phyloP scores from a whole-genome alignment of 1,139 yeast genomes.

The Candida albicans region DNA sequence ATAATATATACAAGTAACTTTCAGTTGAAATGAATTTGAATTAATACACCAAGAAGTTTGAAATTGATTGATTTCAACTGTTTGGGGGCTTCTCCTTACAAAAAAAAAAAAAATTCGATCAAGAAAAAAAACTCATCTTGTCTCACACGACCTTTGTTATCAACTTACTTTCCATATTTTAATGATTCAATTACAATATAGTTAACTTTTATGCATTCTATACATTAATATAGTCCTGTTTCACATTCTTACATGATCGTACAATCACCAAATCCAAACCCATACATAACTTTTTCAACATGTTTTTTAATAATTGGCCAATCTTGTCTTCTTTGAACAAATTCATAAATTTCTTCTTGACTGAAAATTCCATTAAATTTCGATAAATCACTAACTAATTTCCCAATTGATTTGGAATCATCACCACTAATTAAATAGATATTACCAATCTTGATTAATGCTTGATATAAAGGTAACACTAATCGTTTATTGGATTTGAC shows the following conservation, averaged over 20 bases:
- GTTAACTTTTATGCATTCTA: neutral
- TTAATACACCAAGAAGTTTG: too few relatives aligned
- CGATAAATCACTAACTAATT: constrained; percentile 76
- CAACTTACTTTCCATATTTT: too few relatives aligned
- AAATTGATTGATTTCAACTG: too few relatives aligned
- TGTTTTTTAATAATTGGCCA: constrained; percentile 76
- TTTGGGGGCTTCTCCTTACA: too few relatives aligned
- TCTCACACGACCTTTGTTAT: too few relatives aligned
- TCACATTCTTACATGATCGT: constrained; percentile 30
- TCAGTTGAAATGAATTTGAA: too few relatives aligned
- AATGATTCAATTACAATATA: neutral
- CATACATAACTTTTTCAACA: constrained; percentile 95
- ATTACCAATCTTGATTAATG: constrained; percentile 82
- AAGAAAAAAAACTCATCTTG: too few relatives aligned
- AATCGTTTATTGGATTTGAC: constrained; percentile 62
- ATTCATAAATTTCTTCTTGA: constrained; percentile 91
- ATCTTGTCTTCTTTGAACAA: constrained; percentile 84
- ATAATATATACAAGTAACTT: too few relatives aligned
- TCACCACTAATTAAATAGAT: constrained; percentile 73
- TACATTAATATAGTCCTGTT: neutral
- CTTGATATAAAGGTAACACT: constrained; percentile 73
- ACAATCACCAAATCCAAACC: constrained; percentile 75
- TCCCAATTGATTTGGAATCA: constrained; percentile 82
- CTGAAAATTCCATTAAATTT: constrained; percentile 87
- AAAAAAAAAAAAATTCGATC: too few relatives aligned